Evolutionary conservation across 2,329 filamentous ascomycete species (phyloP), one percentile per base, ranked within the genome.

Genomic region (Diaporthe nobilis): DNA sequence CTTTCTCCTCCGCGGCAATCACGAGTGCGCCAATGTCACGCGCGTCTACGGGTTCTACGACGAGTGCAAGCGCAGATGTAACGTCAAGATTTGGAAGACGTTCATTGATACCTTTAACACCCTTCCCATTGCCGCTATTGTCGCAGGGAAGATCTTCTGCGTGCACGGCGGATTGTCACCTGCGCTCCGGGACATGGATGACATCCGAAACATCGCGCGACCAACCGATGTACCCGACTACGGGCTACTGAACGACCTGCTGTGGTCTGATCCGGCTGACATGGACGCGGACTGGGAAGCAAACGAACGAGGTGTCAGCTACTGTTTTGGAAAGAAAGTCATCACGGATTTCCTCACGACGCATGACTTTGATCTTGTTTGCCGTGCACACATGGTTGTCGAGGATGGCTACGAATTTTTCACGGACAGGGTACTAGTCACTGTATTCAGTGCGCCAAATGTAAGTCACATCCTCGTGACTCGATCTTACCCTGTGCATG

Each of bases 391-490:
- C 86, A 98, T 98, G 97, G 97, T 99, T 71, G 97, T 99, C 31
- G 97, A 99, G 84, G 97, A 99, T 83, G 97, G 97, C 15, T 99
- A 99, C 85, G 97, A 99, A 82, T 99, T 99, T 85, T 99, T 98
- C 85, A 98, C 94, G 77, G 97, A 99, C 83, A 91, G 97, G 75
- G 94, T 98, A 61, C 85, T 99, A 76, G 97, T 99, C 61, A 99
- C 97, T 2, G 96, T 99, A 1, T 99, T 99, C 84, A 98, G 95
- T 78, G 97, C 97, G 68, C 97, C 97, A 37, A 99, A 99, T 82
- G 95, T 98, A 88, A 90, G 95, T 90, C n/a, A 42, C 15, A 28
- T 5, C 17, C 9, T 22, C 51, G 63, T 20, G 5, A 44, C 42
- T 28, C 9, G 1, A 7, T 31, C 39, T 58, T 37, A 37, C 60